A percentile compares a stretch with the other conserved stretches of the same genome.
Evolutionary conservation across 495 filamentous ascomycete genomes (phyloP).

Genomic region (Hyaloscypha bicolor): DNA sequence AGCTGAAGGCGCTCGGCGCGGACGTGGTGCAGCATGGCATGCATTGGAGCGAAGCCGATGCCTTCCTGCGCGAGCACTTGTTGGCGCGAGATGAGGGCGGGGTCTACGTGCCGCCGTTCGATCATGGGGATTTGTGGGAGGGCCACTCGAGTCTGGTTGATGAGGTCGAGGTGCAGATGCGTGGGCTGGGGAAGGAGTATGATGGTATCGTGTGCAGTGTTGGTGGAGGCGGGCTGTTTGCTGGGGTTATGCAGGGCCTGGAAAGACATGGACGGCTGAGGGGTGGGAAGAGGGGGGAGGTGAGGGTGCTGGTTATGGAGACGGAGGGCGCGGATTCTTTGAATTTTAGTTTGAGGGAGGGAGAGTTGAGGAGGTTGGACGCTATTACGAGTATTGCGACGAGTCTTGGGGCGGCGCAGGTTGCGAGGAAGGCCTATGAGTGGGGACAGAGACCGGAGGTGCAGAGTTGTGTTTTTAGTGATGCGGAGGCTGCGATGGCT

Average conservation of each 20-base stretch:
- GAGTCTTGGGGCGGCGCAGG: constrained; percentile 73
- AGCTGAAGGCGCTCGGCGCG: constrained; percentile 50
- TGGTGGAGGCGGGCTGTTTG: constrained; percentile 86
- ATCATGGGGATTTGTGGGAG: constrained; percentile 82
- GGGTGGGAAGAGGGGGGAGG: constrained; percentile 18
- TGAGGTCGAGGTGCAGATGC: constrained; percentile 68
- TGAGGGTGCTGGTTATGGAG: constrained; percentile 73
- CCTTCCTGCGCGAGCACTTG: constrained; percentile 63
- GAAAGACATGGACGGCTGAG: constrained; percentile 46
- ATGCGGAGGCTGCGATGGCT: constrained; percentile 79
- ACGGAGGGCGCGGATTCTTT: constrained; percentile 80
- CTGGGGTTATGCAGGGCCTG: constrained; percentile 76
- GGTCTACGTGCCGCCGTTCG: constrained; percentile 92
- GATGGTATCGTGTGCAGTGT: constrained; percentile 74
- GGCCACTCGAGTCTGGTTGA: constrained; percentile 74
- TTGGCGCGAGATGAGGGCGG: constrained; percentile 54
- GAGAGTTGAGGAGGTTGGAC: constrained; percentile 64
- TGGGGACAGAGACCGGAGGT: constrained; percentile 47
- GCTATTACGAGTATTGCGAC: constrained; percentile 82
- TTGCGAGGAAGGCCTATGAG: constrained; percentile 68
- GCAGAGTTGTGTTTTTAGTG: constrained; percentile 69
- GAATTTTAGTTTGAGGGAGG: constrained; percentile 57
- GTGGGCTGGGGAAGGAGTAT: constrained; percentile 34
- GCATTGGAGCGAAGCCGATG: constrained; percentile 78
- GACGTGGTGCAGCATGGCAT: constrained; percentile 69